Conservation (phyloP, 2,329 filamentous ascomycete genomes). For the Leptographium procerum region DNA sequence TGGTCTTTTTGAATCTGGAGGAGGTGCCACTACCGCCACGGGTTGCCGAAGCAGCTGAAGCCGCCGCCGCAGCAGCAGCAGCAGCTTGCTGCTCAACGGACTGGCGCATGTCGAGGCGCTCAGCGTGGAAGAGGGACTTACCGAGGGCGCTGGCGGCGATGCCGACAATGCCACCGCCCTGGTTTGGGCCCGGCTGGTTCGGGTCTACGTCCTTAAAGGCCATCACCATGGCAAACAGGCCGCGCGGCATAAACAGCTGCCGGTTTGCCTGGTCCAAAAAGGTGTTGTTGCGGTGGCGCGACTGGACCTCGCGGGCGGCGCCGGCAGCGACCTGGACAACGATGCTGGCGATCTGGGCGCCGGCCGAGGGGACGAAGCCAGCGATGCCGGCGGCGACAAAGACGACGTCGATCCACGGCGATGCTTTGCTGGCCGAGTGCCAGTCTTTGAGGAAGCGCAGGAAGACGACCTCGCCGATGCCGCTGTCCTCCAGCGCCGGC, state of each 20-base stretch:
- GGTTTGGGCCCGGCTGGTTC: neutral
- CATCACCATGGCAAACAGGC: slow-evolving; percentile 19
- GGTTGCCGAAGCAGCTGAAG: too few relatives aligned
- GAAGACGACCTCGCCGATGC: slow-evolving; percentile 24
- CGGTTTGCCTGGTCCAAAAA: slow-evolving; percentile 20
- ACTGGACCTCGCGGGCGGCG: slow-evolving; percentile 17
- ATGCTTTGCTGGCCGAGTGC: slow-evolving; percentile 14
- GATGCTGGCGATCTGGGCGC: slow-evolving; percentile 16
- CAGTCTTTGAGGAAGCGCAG: slow-evolving; percentile 24
- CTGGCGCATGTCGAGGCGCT: slow-evolving; percentile 21
- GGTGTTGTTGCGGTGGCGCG: slow-evolving; percentile 14
- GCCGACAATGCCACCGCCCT: too few relatives aligned
- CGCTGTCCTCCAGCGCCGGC: slow-evolving; percentile 21
- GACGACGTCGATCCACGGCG: slow-evolving; percentile 15
- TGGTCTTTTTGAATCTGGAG: too few relatives aligned
- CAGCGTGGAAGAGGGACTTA: slow-evolving; percentile 5
- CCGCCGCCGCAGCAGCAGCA: slow-evolving; percentile 2
- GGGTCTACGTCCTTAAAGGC: slow-evolving; percentile 16
- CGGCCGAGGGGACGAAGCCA: slow-evolving; percentile 19
- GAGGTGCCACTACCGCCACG: too few relatives aligned
- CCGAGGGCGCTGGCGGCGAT: neutral
- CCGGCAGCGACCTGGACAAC: slow-evolving; percentile 17
- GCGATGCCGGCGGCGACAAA: slow-evolving; percentile 13
- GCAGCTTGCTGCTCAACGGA: slow-evolving; percentile 13
- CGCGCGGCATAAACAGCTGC: slow-evolving; percentile 20